These are phyloP conservation scores for Amoebophrya sp. DNA, from an alignment of 169 alveolate genomes.

Conservation along the genomic window DNA sequence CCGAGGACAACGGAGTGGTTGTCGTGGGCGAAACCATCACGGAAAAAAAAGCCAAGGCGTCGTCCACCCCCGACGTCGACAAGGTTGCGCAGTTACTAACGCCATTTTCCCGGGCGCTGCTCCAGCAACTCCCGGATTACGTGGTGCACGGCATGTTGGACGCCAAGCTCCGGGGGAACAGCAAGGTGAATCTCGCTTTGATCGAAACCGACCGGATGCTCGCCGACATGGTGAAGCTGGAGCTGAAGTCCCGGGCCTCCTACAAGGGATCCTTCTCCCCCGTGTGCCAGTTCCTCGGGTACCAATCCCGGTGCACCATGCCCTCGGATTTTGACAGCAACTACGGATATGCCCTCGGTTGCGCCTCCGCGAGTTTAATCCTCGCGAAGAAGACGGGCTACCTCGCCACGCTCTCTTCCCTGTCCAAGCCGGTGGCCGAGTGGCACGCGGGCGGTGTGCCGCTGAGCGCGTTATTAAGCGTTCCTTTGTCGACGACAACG, in stretches of 20 bases:
- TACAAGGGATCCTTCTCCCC: constrained; percentile 46
- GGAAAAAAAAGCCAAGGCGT: too few species aligned
- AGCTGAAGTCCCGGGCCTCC: neutral
- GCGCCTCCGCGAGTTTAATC: neutral
- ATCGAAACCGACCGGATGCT: neutral
- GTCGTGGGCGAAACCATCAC: too few species aligned
- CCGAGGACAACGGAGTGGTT: too few species aligned
- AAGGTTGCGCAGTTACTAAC: neutral
- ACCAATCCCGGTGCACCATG: constrained; percentile 44
- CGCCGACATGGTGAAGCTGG: neutral
- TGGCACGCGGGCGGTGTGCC: too few species aligned
- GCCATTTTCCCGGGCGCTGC: neutral
- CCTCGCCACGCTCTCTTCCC: neutral
- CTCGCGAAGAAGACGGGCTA: neutral
- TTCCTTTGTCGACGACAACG: too few species aligned
- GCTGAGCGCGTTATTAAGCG: too few species aligned
- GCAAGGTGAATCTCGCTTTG: neutral
- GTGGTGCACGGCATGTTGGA: neutral
- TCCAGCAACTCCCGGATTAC: neutral
- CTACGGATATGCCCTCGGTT: constrained; percentile 41
- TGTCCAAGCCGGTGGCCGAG: too few species aligned
- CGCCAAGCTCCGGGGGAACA: neutral
- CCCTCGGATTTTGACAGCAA: constrained; percentile 44
- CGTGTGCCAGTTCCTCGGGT: constrained; percentile 47
- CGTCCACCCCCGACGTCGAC: neutral